Percentiles rank a stretch among this genome's conserved stretches.
phyloP scores from a whole-genome alignment of 2,329 filamentous ascomycete genomes.

The Claviceps maximensis region DNA sequence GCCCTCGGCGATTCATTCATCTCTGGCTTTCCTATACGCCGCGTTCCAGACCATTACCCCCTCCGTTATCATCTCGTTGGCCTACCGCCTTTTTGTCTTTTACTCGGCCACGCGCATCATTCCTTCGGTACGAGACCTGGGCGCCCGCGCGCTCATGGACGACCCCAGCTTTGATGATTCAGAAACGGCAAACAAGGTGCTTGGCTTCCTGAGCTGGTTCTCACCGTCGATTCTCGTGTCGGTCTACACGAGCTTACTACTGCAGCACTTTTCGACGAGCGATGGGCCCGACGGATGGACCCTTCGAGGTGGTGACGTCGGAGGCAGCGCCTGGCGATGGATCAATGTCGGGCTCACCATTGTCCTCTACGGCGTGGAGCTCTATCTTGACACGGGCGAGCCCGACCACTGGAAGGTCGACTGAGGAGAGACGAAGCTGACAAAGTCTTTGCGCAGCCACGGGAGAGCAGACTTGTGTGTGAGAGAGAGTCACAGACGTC shows the following conservation, averaged over 20 bases:
- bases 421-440: slow-evolving; percentile 30
- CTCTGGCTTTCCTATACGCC: slow-evolving; percentile 74
- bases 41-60: slow-evolving; percentile 93
- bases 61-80: slow-evolving; percentile 86
- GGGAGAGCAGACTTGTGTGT: neutral
- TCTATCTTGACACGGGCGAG: slow-evolving; percentile 75
- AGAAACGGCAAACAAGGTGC: slow-evolving; percentile 65
- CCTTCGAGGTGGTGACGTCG: slow-evolving; percentile 62
- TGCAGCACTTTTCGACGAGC: slow-evolving; percentile 85
- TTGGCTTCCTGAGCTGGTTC: slow-evolving; percentile 85
- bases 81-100: slow-evolving; percentile 87
- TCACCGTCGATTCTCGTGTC: slow-evolving; percentile 88
- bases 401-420: slow-evolving; percentile 94
- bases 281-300: slow-evolving; percentile 68
- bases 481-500: neutral
- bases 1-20: slow-evolving; percentile 72
- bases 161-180: slow-evolving; percentile 77
- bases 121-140: slow-evolving; percentile 77
- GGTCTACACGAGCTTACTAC: slow-evolving; percentile 86
- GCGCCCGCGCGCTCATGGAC: slow-evolving; percentile 68
- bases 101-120: slow-evolving; percentile 95
- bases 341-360: slow-evolving; percentile 83
- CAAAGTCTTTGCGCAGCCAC: neutral
- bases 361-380: slow-evolving; percentile 76
- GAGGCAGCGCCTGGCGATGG: slow-evolving; percentile 86